These are phyloP conservation scores for Lasiosphaeriaceae sp. DNA, from an alignment of 495 filamentous ascomycete genomes.

Conservation along the genomic window DNA sequence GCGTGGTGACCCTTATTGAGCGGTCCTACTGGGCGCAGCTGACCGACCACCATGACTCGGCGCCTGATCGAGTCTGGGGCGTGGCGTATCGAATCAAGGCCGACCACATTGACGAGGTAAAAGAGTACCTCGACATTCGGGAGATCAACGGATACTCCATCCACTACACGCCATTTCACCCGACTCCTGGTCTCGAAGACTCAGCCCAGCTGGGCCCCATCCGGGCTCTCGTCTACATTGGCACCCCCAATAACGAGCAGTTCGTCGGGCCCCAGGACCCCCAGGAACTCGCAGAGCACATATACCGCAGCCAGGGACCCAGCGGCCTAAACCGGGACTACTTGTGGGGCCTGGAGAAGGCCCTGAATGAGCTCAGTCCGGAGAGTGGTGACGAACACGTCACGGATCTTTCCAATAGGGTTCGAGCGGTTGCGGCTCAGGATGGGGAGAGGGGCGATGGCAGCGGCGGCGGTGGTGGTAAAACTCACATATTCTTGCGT, in stretches of 20 bases:
- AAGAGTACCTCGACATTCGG: conserved; percentile 84
- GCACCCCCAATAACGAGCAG: conserved; percentile 88
- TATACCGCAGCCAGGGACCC: conserved; percentile 69
- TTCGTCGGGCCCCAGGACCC: conserved; percentile 83
- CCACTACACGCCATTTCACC: conserved; percentile 79
- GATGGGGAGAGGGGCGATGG: conserved; percentile 13
- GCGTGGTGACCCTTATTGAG: conserved; percentile 91
- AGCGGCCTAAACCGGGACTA: conserved; percentile 94
- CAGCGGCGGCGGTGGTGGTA: conserved; percentile 11
- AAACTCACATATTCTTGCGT: conserved; percentile 20
- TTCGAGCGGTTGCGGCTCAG: conserved; percentile 42
- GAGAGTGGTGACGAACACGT: conserved; percentile 87
- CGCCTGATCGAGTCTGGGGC: conserved; percentile 75
- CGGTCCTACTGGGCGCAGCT: conserved; percentile 75
- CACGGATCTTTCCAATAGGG: conserved; percentile 53
- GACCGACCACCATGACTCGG: conserved; percentile 60
- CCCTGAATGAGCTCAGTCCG: conserved; percentile 67
- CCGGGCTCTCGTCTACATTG: conserved; percentile 81
- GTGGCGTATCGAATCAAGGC: conserved; percentile 85
- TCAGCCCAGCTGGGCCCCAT: conserved; percentile 22
- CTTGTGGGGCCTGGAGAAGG: conserved; percentile 74
- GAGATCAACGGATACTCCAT: conserved; percentile 97
- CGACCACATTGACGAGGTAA: conserved; percentile 71
- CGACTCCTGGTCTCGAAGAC: conserved; percentile 40
- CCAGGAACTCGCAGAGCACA: conserved; percentile 77